Conservation (phyloP, 257 asterid species). For the Fraxinus excelsior region DNA sequence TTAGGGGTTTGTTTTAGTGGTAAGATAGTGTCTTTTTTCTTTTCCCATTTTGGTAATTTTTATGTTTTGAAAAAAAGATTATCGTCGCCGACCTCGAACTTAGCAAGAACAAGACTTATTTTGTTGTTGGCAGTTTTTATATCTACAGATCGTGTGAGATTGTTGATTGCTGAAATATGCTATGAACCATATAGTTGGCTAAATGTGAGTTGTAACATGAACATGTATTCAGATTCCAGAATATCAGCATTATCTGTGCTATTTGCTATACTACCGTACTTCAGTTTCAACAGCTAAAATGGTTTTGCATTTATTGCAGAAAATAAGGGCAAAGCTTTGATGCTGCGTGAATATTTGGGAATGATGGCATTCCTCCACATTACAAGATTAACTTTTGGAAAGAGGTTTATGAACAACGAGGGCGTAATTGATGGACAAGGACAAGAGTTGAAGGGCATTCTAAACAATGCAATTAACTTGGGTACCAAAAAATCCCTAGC, state of each 20-base stretch:
- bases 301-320: constrained; percentile 33
- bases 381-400: constrained; percentile 77
- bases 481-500: constrained; percentile 60
- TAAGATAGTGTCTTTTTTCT: no score
- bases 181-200: background rate
- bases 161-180: background rate
- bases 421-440: constrained; percentile 71
- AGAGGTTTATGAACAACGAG: constrained; percentile 60
- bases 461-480: constrained; percentile 46
- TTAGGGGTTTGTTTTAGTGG: no score
- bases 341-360: constrained; percentile 63
- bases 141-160: background rate
- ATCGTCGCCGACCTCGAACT: background rate
- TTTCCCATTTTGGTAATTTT: no score
- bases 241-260: background rate
- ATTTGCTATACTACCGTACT: background rate
- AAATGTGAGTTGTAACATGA: background rate
- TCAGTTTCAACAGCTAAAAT: background rate
- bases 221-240: background rate
- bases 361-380: constrained; percentile 81
- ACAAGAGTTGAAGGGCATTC: constrained; percentile 65
- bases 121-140: background rate
- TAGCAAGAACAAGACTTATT: no score
- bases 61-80: no score
- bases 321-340: constrained; percentile 53